A percentile compares a stretch with the other conserved stretches of the same genome.
phyloP scores from a whole-genome alignment of 805 yeast genomes.

The Kazachstania kunashirensis region DNA sequence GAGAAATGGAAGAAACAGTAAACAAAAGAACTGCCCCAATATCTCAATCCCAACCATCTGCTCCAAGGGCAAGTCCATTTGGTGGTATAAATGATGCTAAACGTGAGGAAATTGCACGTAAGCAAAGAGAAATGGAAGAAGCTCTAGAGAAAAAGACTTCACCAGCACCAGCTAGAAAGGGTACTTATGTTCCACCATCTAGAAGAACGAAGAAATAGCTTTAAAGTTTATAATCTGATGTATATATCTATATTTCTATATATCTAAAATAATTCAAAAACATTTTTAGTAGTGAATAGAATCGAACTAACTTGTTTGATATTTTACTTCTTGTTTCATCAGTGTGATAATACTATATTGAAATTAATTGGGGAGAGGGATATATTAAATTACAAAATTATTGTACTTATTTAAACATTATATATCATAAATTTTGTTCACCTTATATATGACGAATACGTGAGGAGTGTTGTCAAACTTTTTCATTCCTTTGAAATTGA shows the following conservation, averaged over 20 bases:
- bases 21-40: constrained; percentile 13
- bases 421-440: too few relatives aligned
- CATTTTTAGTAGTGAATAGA: too few relatives aligned
- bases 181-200: constrained; percentile 6
- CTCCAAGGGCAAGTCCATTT: constrained; percentile 7
- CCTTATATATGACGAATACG: not conserved
- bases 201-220: constrained; percentile 5
- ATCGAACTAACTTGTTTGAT: too few relatives aligned
- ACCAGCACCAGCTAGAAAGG: constrained; percentile 3
- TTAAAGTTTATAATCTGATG: too few relatives aligned
- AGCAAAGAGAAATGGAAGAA: constrained; percentile 32
- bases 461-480: not conserved
- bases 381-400: too few relatives aligned
- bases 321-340: too few relatives aligned
- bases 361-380: too few relatives aligned
- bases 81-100: constrained; percentile 26
- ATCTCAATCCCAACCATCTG: not conserved
- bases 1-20: constrained; percentile 33
- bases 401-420: too few relatives aligned
- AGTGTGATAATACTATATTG: too few relatives aligned
- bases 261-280: too few relatives aligned
- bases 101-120: constrained; percentile 26
- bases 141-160: constrained; percentile 17
- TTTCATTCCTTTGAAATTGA: too few relatives aligned
- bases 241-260: not conserved